Conservation (phyloP, 495 filamentous ascomycete genomes). For the Lentithecium fluviatile region DNA sequence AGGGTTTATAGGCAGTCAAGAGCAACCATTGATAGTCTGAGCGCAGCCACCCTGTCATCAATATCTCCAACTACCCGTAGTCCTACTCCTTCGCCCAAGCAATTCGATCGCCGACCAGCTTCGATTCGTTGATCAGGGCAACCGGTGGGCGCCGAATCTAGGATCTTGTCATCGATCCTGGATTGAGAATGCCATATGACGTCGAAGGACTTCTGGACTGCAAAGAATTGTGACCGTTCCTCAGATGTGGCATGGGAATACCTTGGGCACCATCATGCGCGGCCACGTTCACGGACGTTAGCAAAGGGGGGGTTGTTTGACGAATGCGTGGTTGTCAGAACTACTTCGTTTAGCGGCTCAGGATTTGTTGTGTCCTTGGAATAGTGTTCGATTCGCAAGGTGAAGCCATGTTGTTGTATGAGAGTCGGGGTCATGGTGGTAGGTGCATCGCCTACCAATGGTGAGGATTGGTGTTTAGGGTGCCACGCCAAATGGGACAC, state of each 20-base stretch:
- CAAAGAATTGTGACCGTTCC: neutral
- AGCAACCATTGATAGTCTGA: slow-evolving; percentile 4
- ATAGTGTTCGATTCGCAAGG: slow-evolving; percentile 9
- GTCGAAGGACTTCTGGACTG: slow-evolving; percentile 9
- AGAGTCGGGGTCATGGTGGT: no score
- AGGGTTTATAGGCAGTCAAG: slow-evolving; percentile 13
- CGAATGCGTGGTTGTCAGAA: neutral
- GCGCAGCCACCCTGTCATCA: neutral
- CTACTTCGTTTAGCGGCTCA: slow-evolving; percentile 6
- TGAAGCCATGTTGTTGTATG: slow-evolving; percentile 18
- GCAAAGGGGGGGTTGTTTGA: neutral
- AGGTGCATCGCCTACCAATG: no score
- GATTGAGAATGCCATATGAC: slow-evolving; percentile 11
- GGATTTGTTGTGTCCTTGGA: slow-evolving; percentile 18
- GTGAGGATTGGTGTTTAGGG: no score
- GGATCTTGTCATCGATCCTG: slow-evolving; percentile 16
- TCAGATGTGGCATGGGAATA: slow-evolving; percentile 3
- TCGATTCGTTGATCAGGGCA: slow-evolving; percentile 23
- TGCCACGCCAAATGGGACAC: no score
- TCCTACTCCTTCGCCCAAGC: neutral
- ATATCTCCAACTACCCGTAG: neutral
- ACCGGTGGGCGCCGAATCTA: slow-evolving; percentile 12
- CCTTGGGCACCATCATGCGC: slow-evolving; percentile 15
- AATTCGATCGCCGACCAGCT: neutral
- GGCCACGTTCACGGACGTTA: slow-evolving; percentile 12